phyloP scores from a whole-genome alignment of 179 eudicot species.

The Amaranthus tricolor region DNA sequence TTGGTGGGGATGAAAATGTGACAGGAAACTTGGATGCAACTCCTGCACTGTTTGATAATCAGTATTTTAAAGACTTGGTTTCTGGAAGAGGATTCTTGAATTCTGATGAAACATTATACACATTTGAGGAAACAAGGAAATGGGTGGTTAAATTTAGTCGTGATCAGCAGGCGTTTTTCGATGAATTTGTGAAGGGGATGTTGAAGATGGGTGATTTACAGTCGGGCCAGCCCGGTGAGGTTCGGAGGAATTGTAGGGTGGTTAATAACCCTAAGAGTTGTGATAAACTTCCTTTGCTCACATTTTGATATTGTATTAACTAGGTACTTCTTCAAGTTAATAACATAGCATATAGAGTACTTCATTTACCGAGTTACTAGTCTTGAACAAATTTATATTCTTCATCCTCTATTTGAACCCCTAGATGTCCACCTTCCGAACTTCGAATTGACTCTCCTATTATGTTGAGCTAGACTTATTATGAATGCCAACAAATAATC shows the following conservation, averaged over 20 bases:
- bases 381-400: no score
- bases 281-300: neutral
- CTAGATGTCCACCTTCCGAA: no score
- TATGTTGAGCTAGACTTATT: no score
- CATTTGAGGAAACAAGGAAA: constrained; percentile 38
- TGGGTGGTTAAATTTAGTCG: constrained; percentile 57
- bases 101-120: constrained; percentile 69
- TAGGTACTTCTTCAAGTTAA: no score
- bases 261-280: constrained; percentile 36
- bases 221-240: constrained; percentile 69
- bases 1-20: constrained; percentile 59
- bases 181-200: constrained; percentile 80
- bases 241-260: constrained; percentile 75
- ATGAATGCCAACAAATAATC: no score
- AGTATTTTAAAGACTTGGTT: constrained; percentile 76
- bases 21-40: constrained; percentile 77
- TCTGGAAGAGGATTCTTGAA: constrained; percentile 71
- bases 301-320: constrained; percentile 20
- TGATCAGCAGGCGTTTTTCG: constrained; percentile 50
- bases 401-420: no score
- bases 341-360: no score
- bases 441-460: no score
- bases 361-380: no score
- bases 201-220: constrained; percentile 81
- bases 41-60: constrained; percentile 66